Evolutionary conservation across 352 stramenopile genomes (phyloP), one percentile per base, ranked within the genome.

Genomic region (Pythium scleroteichum): DNA sequence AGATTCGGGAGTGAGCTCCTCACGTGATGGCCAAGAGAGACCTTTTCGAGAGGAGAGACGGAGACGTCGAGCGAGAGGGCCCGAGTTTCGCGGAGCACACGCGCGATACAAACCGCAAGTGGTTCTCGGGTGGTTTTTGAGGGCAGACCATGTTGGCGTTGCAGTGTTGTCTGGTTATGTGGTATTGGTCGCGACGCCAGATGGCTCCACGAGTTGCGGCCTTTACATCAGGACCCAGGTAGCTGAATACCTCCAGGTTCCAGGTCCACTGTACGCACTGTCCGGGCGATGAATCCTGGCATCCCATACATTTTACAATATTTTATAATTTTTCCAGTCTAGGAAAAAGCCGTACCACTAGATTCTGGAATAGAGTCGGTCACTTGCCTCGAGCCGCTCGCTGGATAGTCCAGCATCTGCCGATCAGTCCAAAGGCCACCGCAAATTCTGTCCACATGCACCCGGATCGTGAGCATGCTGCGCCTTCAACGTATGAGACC

Each of bases 41-140:
- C 32, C 20, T 22, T 22, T 14, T 39, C 33, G 33, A 8, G 14
- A 44, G 17, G 38, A 44, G 38, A 20, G 38, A 20, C 13, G 38
- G 38, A 44, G 38, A 44, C 39, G 39, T 7, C 39, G 19, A 48
- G 41, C 14, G 16, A 23, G 12, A 48, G 41, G 41, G 19, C 17
- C 10, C 41, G 3, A 5, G 13, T 26, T 26, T 48, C 17, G 17
- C 19, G 10, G 19, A 48, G 27, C 17, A 38, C 19, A 42, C n/a
- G 8, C 27, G 16, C 17, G 20, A 68, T 68, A 68, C 53, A 63
- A 54, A 59, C 1, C 40, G 3, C 53, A 63, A 68, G 61, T 68
- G 45, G 45, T 54, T 53, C 53, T 6, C 12, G 1, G 7, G 33
- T 53, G 42, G 53, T 53, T 20, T n/a, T 39, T 61, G 53, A 4